phyloP scores from a whole-genome alignment of 495 filamentous ascomycete species.

The Margaritispora aquatica region DNA sequence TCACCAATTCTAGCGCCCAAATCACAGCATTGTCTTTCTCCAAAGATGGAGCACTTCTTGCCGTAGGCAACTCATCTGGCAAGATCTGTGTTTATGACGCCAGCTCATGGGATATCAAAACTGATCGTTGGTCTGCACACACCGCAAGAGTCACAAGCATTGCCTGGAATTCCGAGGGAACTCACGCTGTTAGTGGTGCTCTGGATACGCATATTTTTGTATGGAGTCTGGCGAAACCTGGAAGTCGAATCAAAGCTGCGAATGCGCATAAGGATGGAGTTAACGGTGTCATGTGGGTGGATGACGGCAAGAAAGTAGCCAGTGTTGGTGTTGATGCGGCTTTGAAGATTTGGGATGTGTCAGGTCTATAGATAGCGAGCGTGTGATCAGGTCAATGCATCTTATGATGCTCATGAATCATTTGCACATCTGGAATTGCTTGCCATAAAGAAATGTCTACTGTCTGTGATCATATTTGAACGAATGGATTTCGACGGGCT shows the following conservation, averaged over 20 bases:
- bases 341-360: constrained; percentile 83
- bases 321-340: constrained; percentile 83
- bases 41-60: constrained; percentile 61
- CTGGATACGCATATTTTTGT: constrained; percentile 88
- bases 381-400: neutral
- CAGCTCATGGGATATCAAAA: constrained; percentile 50
- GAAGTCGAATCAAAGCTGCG: constrained; percentile 65
- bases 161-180: constrained; percentile 70
- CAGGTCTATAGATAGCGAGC: constrained; percentile 32
- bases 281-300: constrained; percentile 79
- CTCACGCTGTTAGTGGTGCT: constrained; percentile 74
- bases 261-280: constrained; percentile 96
- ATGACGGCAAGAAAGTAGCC: constrained; percentile 59
- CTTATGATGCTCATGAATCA: neutral
- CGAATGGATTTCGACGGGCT: too few relatives aligned
- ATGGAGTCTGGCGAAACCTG: constrained; percentile 83
- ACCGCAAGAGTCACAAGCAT: constrained; percentile 80
- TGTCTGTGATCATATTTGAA: too few relatives aligned
- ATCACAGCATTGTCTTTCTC: constrained; percentile 76
- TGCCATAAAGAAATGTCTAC: too few relatives aligned
- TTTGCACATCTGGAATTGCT: too few relatives aligned
- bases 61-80: constrained; percentile 75
- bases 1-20: constrained; percentile 45
- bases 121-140: constrained; percentile 86
- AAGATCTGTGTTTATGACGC: constrained; percentile 76